Conservation (phyloP, 192 early-diverging fungal species). For the Backusella psychrophila region DNA sequence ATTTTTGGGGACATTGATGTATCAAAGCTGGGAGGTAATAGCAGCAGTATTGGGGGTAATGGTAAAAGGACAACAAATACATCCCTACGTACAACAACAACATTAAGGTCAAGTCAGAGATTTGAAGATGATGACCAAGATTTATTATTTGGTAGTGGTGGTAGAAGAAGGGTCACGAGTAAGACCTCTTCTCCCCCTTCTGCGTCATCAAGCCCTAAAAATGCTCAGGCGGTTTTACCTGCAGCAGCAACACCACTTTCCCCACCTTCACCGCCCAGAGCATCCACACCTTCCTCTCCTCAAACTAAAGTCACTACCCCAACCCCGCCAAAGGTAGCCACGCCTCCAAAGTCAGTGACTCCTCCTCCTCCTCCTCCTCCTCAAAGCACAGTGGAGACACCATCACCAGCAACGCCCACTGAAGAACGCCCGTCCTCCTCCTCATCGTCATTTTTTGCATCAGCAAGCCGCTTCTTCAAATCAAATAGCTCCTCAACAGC, state of each 20-base stretch:
- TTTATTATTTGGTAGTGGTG: constrained; percentile 13
- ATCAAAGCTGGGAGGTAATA: constrained; percentile 17
- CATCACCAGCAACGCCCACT: background rate
- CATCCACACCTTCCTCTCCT: background rate
- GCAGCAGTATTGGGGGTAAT: background rate
- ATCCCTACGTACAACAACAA: background rate
- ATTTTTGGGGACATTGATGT: constrained; percentile 38
- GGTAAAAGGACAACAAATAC: background rate
- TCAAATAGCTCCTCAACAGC: background rate
- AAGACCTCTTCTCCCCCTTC: background rate
- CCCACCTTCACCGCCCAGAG: background rate
- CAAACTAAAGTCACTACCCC: background rate
- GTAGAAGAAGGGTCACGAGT: background rate
- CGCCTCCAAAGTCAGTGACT: background rate
- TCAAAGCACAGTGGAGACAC: background rate
- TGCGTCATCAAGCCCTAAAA: background rate
- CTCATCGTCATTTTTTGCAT: constrained; percentile 20
- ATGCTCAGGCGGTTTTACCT: background rate
- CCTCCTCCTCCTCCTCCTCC: background rate
- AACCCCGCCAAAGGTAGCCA: background rate
- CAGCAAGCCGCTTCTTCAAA: constrained; percentile 19
- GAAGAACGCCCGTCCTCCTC: background rate
- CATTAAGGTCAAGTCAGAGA: background rate
- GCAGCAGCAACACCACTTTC: background rate
- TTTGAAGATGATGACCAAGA: constrained; percentile 23